phyloP scores from a whole-genome alignment of 768 basidiomycete genomes.

The Hygrophoropsis aurantiaca region DNA sequence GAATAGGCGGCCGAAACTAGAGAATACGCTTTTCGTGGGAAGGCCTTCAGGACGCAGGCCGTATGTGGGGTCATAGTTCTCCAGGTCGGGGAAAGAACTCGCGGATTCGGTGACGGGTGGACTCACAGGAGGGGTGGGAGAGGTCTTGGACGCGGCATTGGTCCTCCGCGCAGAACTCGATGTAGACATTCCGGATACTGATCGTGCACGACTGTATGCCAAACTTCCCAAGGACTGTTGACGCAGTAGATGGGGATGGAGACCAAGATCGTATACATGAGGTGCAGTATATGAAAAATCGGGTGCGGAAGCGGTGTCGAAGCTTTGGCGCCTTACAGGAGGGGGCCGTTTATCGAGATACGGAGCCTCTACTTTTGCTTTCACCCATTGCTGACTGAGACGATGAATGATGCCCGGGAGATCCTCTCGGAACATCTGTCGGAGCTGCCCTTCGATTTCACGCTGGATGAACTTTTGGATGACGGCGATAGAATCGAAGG shows the following conservation, averaged over 20 bases:
- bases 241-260: conserved; percentile 25
- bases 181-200: conserved; percentile 42
- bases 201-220: conserved; percentile 32
- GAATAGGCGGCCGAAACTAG: conserved; percentile 75
- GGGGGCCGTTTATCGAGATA: conserved; percentile 63
- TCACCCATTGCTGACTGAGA: conserved; percentile 94
- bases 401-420: conserved; percentile 95
- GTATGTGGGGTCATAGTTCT: conserved; percentile 95
- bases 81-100: conserved; percentile 46
- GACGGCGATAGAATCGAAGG: conserved; percentile 96
- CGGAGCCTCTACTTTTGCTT: conserved; percentile 90
- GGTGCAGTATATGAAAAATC: conserved; percentile 31
- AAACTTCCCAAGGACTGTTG: conserved; percentile 20
- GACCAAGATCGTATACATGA: conserved; percentile 10
- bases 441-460: conserved; percentile 94
- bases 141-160: conserved; percentile 15
- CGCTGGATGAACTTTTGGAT: conserved; percentile 97
- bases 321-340: conserved; percentile 27
- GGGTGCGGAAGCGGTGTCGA: conserved; percentile 44
- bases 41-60: conserved; percentile 91
- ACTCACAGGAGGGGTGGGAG: conserved; percentile 18
- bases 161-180: conserved; percentile 30
- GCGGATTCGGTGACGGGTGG: conserved; percentile 22
- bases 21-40: conserved; percentile 81
- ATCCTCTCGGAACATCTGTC: conserved; percentile 98